Evolutionary conservation across 306 rosid species (phyloP), one percentile per base, ranked within the genome.

Genomic region (Vicia sativa): DNA sequence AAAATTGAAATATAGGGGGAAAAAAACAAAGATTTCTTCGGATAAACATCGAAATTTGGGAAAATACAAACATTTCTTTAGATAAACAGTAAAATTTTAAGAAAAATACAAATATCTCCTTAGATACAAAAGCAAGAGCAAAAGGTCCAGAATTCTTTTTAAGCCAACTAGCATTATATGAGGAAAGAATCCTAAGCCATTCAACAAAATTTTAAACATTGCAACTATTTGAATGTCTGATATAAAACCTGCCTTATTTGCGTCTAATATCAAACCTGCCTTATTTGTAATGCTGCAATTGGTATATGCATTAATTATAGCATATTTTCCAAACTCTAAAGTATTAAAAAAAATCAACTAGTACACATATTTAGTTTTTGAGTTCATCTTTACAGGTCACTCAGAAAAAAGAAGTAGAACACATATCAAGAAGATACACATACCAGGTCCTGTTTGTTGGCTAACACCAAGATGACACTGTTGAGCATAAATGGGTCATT

Each of bases 401-500:
- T 69, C 57, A 56, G 49, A 54, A 1, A 2, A 67, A 55, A 70
- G 23, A 68, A 48, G 67, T 49, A 73, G 29, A 65, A 38, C 14
- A 64, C 2, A 48, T 16, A 18, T 49, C 16, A 65, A 67, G 42
- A 68, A 69, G 49, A 62, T 67, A 44, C 21, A 73, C 97, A 39
- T 95, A 95, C 99, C 99, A 90, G 84, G 79, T 95, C 99, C 59
- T 95, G 97, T 82, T 95, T 95, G 79, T 95, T 95, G 62, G 99
- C 97, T 72, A 95, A 82, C 77, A 95, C 96, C 89, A 95, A 81
- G 80, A 95, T 95, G 82, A 88, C 87, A 78, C 99, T 88, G 78
- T 88, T 87, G 83, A 90, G 96, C 99, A 95, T 95, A 79, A 95
- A 95, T 5, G 99, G 99, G 72, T 95, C 99, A 62, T 83, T 90